Percentiles rank a stretch among this genome's conserved stretches.
Conservation (phyloP, 306 rosid species). For the Abrus precatorius region DNA sequence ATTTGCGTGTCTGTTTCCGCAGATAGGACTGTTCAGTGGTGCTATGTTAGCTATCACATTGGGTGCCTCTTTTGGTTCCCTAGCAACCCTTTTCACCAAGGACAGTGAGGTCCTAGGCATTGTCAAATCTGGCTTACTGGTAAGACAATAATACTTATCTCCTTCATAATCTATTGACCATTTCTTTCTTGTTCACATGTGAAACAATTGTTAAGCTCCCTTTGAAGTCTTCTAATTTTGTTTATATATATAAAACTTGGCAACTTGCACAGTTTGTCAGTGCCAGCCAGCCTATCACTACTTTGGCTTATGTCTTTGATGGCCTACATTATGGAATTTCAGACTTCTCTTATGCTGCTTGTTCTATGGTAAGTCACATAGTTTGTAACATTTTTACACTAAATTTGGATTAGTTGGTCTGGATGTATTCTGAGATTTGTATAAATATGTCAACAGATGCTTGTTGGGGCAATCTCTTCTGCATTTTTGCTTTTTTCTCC, state of each 20-base stretch:
- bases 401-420: neutral
- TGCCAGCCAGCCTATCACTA: constrained; percentile 37
- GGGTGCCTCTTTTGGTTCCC: constrained; percentile 37
- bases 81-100: constrained; percentile 35
- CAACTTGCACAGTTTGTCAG: constrained; percentile 29
- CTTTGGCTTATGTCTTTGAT: constrained; percentile 41
- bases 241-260: neutral
- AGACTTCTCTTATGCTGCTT: constrained; percentile 39
- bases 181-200: neutral
- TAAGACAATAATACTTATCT: constrained; percentile 14
- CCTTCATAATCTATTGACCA: neutral
- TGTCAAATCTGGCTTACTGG: constrained; percentile 36
- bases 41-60: constrained; percentile 26
- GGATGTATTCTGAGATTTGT: neutral
- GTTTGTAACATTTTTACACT: neutral
- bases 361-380: constrained; percentile 32
- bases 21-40: constrained; percentile 31
- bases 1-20: neutral
- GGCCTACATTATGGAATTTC: constrained; percentile 43
- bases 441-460: constrained; percentile 27
- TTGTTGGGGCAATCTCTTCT: constrained; percentile 25
- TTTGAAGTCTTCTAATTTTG: neutral
- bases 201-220: neutral
- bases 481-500: constrained; percentile 27
- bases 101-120: constrained; percentile 31